phyloP scores from a whole-genome alignment of 2,329 filamentous ascomycete genomes.

The Fusarium dimerum region DNA sequence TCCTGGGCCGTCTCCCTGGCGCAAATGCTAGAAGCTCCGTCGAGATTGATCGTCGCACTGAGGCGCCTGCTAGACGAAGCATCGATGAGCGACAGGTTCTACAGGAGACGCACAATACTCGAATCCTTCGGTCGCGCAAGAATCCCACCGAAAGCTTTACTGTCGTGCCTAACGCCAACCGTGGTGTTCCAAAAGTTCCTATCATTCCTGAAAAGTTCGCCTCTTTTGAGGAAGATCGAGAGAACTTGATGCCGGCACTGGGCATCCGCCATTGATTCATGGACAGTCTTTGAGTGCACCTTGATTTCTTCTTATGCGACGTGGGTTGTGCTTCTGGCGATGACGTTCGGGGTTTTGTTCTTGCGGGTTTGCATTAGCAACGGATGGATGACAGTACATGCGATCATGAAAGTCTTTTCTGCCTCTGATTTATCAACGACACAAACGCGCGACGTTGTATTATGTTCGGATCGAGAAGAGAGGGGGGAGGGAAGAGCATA shows the following conservation, averaged over 20 bases:
- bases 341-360: not conserved
- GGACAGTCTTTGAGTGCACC: not conserved
- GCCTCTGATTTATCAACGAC: not conserved
- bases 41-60: slow-evolving; percentile 15
- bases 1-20: slow-evolving; percentile 26
- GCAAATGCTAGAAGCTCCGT: slow-evolving; percentile 19
- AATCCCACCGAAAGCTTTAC: slow-evolving; percentile 35
- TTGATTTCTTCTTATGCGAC: not conserved
- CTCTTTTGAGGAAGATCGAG: slow-evolving; percentile 35
- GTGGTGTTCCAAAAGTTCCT: slow-evolving; percentile 48
- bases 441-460: not conserved
- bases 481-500: not conserved
- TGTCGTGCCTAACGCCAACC: slow-evolving; percentile 47
- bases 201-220: slow-evolving; percentile 45
- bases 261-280: slow-evolving; percentile 27
- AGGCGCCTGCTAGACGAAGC: slow-evolving; percentile 18
- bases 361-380: not conserved
- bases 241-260: slow-evolving; percentile 36
- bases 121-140: slow-evolving; percentile 28
- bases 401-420: not conserved
- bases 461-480: not conserved
- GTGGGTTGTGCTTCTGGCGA: not conserved
- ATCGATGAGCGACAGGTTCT: slow-evolving; percentile 17
- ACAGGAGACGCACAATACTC: slow-evolving; percentile 23
- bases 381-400: not conserved